These are phyloP conservation scores for Arabidopsis lyrata DNA, from an alignment of 441 rosid species.

Conservation along the genomic window DNA sequence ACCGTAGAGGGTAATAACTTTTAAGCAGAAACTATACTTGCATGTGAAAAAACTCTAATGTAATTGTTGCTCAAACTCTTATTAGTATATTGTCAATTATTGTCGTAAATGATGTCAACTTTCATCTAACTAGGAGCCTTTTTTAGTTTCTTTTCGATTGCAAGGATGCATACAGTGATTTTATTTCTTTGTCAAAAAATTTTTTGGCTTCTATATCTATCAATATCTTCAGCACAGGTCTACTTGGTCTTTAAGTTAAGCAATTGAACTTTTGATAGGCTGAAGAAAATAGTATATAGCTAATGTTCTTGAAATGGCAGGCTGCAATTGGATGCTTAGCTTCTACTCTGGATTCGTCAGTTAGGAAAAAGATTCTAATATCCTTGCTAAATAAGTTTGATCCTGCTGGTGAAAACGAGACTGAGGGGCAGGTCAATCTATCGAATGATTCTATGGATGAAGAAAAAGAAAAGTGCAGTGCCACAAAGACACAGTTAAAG, in stretches of 20 bases:
- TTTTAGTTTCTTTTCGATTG: not conserved
- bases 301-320: conserved; percentile 52
- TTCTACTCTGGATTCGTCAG: conserved; percentile 74
- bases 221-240: conserved; percentile 1
- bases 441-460: conserved; percentile 47
- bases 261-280: not conserved
- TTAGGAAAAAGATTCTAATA: conserved; percentile 62
- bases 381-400: conserved; percentile 69
- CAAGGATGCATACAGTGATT: conserved; percentile 1
- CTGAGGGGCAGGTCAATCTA: conserved; percentile 44
- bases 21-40: not conserved
- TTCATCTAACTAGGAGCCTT: not conserved
- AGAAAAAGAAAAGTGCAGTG: conserved; percentile 46
- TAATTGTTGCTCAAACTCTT: not conserved
- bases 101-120: not conserved
- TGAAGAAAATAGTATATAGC: conserved; percentile 6
- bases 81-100: not conserved
- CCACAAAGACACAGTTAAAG: conserved; percentile 51
- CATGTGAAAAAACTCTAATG: not conserved
- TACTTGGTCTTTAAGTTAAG: not conserved
- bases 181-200: not conserved
- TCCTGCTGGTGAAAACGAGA: conserved; percentile 58
- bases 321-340: conserved; percentile 89
- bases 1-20: not conserved
- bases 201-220: not conserved